Evolutionary conservation across 129 eudicot species (phyloP).

Genomic region (Centella asiatica): DNA sequence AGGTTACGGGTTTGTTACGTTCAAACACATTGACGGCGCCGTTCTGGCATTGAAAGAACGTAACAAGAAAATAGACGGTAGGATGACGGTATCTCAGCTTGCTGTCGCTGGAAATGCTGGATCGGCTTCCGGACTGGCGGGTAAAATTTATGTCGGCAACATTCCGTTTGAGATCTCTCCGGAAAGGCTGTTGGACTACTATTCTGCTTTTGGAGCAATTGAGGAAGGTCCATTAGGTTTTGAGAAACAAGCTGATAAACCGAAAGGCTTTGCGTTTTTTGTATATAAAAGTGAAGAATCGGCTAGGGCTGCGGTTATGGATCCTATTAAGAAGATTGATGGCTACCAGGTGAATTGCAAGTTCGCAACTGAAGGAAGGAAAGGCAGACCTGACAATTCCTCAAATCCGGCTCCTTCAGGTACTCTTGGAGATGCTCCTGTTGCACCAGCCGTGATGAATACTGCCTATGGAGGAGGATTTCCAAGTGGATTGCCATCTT

Average conservation of each 20-base stretch:
- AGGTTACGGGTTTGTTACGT: conserved; percentile 86
- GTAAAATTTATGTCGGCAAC: conserved; percentile 90
- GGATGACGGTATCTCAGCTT: conserved; percentile 73
- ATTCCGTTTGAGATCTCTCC: conserved; percentile 64
- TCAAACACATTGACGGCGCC: conserved; percentile 76
- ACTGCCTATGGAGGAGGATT: conserved; percentile 14
- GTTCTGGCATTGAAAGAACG: conserved; percentile 57
- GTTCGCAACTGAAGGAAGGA: conserved; percentile 82
- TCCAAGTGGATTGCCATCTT: conserved; percentile 23
- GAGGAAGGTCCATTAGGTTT: conserved; percentile 96
- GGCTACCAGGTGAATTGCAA: conserved; percentile 82
- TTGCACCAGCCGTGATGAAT: conserved; percentile 18
- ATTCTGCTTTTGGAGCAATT: conserved; percentile 60
- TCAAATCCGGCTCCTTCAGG: too few species aligned
- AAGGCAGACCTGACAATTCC: conserved; percentile 23
- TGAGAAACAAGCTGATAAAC: conserved; percentile 72
- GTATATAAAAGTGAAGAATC: conserved; percentile 86
- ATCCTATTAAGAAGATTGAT: conserved; percentile 57
- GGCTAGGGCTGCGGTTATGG: conserved; percentile 55
- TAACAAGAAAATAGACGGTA: conserved; percentile 79
- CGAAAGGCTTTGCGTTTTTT: conserved; percentile 80
- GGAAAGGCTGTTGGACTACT: conserved; percentile 51
- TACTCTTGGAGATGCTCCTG: not conserved
- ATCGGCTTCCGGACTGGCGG: conserved; percentile 22
- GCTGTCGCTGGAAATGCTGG: conserved; percentile 47